Conservation (phyloP, 2,329 filamentous ascomycete genomes). For the Nigrospora sphaerica region DNA sequence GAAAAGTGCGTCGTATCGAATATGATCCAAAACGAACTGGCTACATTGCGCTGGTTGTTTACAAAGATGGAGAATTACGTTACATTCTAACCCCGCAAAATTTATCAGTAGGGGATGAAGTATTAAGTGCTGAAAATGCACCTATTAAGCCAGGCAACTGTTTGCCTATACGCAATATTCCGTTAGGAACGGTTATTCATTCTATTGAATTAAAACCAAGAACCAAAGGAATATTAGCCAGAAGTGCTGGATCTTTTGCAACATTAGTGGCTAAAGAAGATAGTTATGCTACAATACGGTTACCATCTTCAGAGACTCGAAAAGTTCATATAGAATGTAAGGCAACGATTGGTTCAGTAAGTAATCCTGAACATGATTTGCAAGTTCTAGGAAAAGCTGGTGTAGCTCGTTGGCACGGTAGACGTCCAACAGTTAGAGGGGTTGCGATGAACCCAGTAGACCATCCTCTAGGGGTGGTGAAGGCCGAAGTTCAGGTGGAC, state of each 20-base stretch:
- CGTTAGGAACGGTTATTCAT: background rate
- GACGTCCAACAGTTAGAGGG: background rate
- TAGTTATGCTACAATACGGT: background rate
- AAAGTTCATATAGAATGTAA: background rate
- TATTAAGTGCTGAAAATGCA: background rate
- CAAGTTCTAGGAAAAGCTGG: background rate
- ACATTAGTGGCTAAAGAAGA: background rate
- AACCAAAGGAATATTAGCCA: background rate
- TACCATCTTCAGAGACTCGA: background rate
- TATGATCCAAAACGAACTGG: background rate
- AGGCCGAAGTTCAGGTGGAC: no score
- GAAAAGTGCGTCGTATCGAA: background rate
- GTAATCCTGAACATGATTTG: background rate
- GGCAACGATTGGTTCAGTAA: background rate
- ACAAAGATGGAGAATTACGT: background rate
- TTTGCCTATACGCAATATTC: background rate
- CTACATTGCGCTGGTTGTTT: background rate
- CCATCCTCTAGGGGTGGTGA: background rate
- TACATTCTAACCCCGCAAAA: background rate
- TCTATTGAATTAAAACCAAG: background rate
- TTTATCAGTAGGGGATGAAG: background rate
- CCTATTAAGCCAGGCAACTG: background rate
- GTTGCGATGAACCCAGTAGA: background rate
- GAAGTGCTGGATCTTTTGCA: background rate
- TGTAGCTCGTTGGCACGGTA: background rate